phyloP scores from a whole-genome alignment of 2,329 filamentous ascomycete genomes.

The Fusarium vanettenii region DNA sequence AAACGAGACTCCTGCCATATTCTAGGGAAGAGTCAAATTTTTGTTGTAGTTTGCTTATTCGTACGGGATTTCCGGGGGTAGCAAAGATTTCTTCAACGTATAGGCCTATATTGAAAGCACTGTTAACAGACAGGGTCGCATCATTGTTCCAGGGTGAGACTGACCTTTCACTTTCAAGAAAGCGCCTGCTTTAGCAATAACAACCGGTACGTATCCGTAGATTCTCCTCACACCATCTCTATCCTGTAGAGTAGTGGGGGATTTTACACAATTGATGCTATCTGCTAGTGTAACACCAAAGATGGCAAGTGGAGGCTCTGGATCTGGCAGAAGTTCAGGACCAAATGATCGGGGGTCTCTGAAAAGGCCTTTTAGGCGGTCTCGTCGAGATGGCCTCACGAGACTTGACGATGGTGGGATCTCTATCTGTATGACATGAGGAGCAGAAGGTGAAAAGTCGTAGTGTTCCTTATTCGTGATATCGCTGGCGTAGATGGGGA shows the following conservation, averaged over 20 bases:
- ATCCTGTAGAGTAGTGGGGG: no score
- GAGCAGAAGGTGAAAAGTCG: background rate
- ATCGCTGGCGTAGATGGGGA: conserved; percentile 10
- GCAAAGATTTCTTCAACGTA: background rate
- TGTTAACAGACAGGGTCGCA: no score
- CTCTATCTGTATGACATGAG: background rate
- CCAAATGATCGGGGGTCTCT: background rate
- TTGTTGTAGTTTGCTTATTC: background rate
- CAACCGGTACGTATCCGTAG: background rate
- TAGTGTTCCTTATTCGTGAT: conserved; percentile 14
- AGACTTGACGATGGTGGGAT: background rate
- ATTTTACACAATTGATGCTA: background rate
- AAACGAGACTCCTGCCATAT: background rate
- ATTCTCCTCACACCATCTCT: background rate
- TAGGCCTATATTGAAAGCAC: background rate
- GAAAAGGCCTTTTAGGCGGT: background rate
- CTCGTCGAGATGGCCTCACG: background rate
- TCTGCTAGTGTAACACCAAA: background rate
- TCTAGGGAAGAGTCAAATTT: background rate
- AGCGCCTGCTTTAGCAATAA: background rate
- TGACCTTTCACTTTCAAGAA: background rate
- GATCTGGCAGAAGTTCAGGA: background rate
- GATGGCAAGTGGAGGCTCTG: background rate
- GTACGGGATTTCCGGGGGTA: background rate
- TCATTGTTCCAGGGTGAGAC: no score